Conservation (phyloP, 257 asterid species). For the Leonotis leonurus region DNA sequence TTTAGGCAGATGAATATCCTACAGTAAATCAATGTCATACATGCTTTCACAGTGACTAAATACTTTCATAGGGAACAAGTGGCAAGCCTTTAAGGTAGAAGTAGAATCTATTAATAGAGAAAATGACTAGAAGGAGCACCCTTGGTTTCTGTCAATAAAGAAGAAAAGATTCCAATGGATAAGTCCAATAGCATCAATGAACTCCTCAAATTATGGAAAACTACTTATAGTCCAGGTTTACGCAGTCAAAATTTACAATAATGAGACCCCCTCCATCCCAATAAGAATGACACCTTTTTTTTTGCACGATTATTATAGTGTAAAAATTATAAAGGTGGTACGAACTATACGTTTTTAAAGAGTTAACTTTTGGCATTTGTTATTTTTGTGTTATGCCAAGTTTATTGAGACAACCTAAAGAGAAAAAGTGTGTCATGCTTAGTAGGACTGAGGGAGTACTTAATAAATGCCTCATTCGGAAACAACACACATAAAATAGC, state of each 20-base stretch:
- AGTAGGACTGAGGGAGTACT: no score
- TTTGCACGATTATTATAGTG: no score
- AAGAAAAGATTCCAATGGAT: background rate
- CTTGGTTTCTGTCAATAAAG: background rate
- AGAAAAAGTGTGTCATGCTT: no score
- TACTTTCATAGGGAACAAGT: background rate
- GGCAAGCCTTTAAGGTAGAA: background rate
- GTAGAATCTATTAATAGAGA: background rate
- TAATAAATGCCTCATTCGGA: background rate
- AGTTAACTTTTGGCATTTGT: no score
- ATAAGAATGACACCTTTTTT: no score
- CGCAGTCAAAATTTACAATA: background rate
- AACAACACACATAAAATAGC: background rate
- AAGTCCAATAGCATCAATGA: slow-evolving; percentile 3
- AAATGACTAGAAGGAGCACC: background rate
- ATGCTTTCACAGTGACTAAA: background rate
- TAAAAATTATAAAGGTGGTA: no score
- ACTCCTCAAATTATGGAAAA: background rate
- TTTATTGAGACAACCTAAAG: no score
- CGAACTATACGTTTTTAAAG: no score
- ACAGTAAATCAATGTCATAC: background rate
- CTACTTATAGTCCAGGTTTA: background rate
- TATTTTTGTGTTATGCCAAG: no score
- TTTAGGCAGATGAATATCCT: background rate
- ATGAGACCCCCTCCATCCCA: no score